These are phyloP conservation scores for Fragosphaeria purpurea DNA, from an alignment of 2,329 filamentous ascomycete genomes.

Conservation along the genomic window DNA sequence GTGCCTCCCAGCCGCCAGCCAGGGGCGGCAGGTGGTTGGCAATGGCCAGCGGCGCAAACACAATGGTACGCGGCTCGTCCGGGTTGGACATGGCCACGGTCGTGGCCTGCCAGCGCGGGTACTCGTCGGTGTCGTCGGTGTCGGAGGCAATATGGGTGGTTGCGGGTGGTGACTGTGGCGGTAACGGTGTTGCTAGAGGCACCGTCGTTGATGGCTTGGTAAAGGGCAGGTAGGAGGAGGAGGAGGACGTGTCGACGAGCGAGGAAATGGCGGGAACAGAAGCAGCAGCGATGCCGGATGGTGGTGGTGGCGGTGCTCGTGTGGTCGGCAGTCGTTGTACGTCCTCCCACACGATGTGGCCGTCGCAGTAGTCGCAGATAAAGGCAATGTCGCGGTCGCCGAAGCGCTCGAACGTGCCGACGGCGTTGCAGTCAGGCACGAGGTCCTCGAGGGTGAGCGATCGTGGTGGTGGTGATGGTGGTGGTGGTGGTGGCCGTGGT, in stretches of 20 bases:
- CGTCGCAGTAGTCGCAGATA: constrained; percentile 52
- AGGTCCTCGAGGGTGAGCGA: constrained; percentile 34
- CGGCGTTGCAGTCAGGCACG: constrained; percentile 35
- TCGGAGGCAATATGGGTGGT: constrained; percentile 11
- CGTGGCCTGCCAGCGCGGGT: constrained; percentile 43
- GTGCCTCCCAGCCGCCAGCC: constrained; percentile 40
- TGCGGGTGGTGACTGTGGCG: background rate
- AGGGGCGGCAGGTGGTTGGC: constrained; percentile 46
- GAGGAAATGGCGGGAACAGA: constrained; percentile 11
- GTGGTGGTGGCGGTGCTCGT: constrained; percentile 22
- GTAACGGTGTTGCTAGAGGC: background rate
- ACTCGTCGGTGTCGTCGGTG: constrained; percentile 11
- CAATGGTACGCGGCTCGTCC: constrained; percentile 35
- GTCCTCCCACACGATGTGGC: constrained; percentile 49
- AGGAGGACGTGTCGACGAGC: background rate
- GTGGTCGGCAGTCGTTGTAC: constrained; percentile 41
- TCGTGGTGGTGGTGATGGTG: background rate
- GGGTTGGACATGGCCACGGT: constrained; percentile 30
- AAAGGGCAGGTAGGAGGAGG: background rate
- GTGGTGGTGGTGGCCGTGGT: background rate
- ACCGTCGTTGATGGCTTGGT: background rate
- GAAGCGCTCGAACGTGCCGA: constrained; percentile 47
- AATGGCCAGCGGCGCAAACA: constrained; percentile 48
- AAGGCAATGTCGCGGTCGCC: constrained; percentile 46
- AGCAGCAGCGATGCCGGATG: constrained; percentile 1